Percentiles rank a stretch among this genome's conserved stretches.
Evolutionary conservation across 257 asterid species (phyloP).

Genomic region (Lycium ferocissimum): DNA sequence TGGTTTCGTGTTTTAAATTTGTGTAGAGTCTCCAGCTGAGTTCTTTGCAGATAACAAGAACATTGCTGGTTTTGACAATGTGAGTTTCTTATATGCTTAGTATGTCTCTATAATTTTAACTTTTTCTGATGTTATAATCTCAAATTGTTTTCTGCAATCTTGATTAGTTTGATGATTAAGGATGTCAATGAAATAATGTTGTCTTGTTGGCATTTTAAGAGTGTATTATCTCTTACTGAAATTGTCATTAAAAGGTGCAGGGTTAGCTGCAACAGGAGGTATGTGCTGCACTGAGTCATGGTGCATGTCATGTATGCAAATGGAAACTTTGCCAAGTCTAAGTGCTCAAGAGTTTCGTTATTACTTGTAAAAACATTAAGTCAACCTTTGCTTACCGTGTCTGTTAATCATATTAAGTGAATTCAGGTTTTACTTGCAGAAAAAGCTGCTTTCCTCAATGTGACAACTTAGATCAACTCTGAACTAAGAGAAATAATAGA

Average conservation of each 20-base stretch:
- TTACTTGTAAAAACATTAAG: not conserved
- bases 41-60: conserved; percentile 95
- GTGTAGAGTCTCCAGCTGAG: conserved; percentile 93
- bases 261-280: not conserved
- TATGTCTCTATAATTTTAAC: not conserved
- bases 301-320: not conserved
- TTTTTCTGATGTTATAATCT: not conserved
- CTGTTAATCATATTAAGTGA: not conserved
- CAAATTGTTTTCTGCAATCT: conserved; percentile 20
- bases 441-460: not conserved
- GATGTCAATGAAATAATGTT: not conserved
- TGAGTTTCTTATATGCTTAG: conserved; percentile 42
- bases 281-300: not conserved
- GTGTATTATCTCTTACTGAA: not conserved
- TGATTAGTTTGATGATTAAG: not conserved
- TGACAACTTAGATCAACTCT: not conserved
- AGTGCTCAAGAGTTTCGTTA: not conserved
- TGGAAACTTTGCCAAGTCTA: conserved; percentile 16
- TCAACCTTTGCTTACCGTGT: not conserved
- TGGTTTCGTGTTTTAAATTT: conserved; percentile 17
- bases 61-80: conserved; percentile 94
- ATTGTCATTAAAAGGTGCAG: conserved; percentile 3
- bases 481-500: not conserved
- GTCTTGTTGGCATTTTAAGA: not conserved
- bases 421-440: not conserved